Evolutionary conservation across 805 yeast species (phyloP).

Genomic region (Pichia occidentalis): DNA sequence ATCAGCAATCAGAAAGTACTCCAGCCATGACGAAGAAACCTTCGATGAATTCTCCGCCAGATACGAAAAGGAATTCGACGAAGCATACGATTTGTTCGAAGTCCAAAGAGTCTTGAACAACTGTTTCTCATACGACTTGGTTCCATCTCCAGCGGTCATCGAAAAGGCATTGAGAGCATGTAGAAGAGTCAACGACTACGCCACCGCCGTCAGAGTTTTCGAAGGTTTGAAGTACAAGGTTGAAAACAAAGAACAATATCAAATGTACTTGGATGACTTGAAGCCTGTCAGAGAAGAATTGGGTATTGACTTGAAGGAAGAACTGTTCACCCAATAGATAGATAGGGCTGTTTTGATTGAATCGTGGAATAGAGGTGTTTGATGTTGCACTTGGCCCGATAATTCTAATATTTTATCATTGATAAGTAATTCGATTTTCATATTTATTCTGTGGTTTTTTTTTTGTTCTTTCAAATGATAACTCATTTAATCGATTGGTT

Average conservation of each 20-base stretch:
- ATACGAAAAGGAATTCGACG: slow-evolving; percentile 93
- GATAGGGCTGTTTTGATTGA: background rate
- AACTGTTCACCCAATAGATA: slow-evolving; percentile 45
- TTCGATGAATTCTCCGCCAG: slow-evolving; percentile 89
- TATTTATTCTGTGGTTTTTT: background rate
- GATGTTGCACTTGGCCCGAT: too few relatives aligned
- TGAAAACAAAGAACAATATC: slow-evolving; percentile 88
- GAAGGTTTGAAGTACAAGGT: slow-evolving; percentile 97
- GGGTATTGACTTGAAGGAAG: slow-evolving; percentile 91
- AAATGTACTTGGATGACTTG: slow-evolving; percentile 92
- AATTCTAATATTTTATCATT: too few relatives aligned
- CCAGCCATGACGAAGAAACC: slow-evolving; percentile 83
- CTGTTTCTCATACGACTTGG: slow-evolving; percentile 96
- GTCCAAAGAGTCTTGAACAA: slow-evolving; percentile 94
- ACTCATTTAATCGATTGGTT: background rate
- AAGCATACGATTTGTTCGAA: slow-evolving; percentile 81
- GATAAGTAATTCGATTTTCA: background rate
- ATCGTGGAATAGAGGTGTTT: too few relatives aligned
- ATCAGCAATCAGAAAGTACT: slow-evolving; percentile 51
- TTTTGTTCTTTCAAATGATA: background rate
- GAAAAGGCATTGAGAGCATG: slow-evolving; percentile 96
- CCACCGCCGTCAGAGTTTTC: slow-evolving; percentile 97
- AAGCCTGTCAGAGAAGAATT: slow-evolving; percentile 86
- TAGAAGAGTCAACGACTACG: slow-evolving; percentile 98
- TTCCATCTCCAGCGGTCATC: slow-evolving; percentile 94